Evolutionary conservation across 2,329 filamentous ascomycete species (phyloP).

Genomic region (Fusarium pseudograminearum): DNA sequence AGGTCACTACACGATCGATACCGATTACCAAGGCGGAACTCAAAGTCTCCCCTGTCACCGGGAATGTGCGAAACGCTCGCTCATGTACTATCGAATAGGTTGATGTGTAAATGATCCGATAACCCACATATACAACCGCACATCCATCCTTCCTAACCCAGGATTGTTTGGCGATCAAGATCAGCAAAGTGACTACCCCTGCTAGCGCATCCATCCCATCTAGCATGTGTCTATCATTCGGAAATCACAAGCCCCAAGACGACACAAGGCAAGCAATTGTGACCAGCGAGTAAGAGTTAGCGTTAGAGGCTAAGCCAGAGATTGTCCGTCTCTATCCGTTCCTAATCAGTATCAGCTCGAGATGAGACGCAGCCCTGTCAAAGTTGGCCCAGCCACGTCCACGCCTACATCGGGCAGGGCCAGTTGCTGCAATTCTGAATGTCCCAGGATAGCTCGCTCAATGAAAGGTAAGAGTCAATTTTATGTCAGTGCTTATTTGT

Average conservation of each 20-base stretch:
- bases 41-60: slow-evolving; percentile 8
- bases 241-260: slow-evolving; percentile 44
- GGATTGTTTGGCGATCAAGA: slow-evolving; percentile 42
- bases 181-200: slow-evolving; percentile 42
- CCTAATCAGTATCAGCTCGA: not conserved
- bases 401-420: slow-evolving; percentile 17
- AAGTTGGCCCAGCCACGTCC: slow-evolving; percentile 8
- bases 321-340: slow-evolving; percentile 11
- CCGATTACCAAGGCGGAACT: slow-evolving; percentile 2
- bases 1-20: slow-evolving; percentile 16
- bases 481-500: slow-evolving; percentile 5
- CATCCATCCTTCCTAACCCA: slow-evolving; percentile 7
- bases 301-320: slow-evolving; percentile 33
- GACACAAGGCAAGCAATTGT: slow-evolving; percentile 42
- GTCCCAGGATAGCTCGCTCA: not conserved
- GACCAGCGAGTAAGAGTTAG: slow-evolving; percentile 41
- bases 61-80: not conserved
- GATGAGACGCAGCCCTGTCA: slow-evolving; percentile 3
- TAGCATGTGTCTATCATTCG: slow-evolving; percentile 47
- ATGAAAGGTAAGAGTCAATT: not conserved
- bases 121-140: slow-evolving; percentile 29
- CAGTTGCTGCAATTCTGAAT: not conserved
- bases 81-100: slow-evolving; percentile 7
- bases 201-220: slow-evolving; percentile 45
- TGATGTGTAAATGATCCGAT: slow-evolving; percentile 34